A percentile compares a stretch with the other conserved stretches of the same genome.
Evolutionary conservation across 768 basidiomycete species (phyloP).

Genomic region (Leccinellum albellum): DNA sequence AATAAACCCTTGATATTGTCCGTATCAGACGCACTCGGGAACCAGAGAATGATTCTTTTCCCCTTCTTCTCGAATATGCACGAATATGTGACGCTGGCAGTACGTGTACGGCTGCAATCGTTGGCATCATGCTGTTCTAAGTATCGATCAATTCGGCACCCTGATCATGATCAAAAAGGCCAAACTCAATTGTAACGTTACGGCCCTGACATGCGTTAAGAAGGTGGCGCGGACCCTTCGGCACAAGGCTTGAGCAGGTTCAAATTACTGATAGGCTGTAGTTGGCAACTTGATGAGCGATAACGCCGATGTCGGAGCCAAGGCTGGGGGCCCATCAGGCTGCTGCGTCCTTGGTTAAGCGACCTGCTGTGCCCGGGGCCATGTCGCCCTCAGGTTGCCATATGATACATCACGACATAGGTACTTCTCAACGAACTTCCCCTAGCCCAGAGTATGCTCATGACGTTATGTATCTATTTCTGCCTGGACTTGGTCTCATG

Average conservation of each 20-base stretch:
- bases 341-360: not conserved
- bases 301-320: not conserved
- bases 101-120: not conserved
- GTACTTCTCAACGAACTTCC: too few species aligned
- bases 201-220: not conserved
- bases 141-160: not conserved
- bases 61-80: not conserved
- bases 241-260: not conserved
- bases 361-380: not conserved
- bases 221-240: not conserved
- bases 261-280: not conserved
- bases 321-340: not conserved
- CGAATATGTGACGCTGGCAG: not conserved
- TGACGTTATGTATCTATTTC: not conserved
- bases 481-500: not conserved
- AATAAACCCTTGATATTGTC: not conserved
- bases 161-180: not conserved
- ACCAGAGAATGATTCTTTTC: not conserved
- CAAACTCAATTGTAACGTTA: not conserved
- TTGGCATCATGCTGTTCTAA: not conserved
- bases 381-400: too few species aligned
- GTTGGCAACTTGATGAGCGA: not conserved
- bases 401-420: too few species aligned
- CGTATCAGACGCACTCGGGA: not conserved
- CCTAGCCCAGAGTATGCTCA: rapidly evolving